Percentiles rank a stretch among this genome's conserved stretches.
phyloP scores from a whole-genome alignment of 768 basidiomycete genomes.

The Lentinula detonsa region DNA sequence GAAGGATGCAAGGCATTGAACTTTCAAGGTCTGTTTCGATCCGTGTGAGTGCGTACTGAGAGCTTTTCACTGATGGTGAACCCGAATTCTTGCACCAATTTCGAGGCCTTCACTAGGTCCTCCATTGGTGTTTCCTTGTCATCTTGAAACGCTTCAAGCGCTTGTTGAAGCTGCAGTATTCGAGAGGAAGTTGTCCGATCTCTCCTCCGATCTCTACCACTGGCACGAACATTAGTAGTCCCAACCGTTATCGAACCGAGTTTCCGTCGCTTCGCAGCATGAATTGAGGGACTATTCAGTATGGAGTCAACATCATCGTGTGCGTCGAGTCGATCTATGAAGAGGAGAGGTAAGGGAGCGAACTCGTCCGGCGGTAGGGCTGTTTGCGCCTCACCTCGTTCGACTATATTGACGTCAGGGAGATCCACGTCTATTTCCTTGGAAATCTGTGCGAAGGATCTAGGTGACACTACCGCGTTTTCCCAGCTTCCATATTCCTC shows the following conservation, averaged over 20 bases:
- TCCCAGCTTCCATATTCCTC: constrained; percentile 26
- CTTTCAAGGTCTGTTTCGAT: neutral
- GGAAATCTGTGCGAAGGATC: constrained; percentile 8
- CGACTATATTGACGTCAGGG: neutral
- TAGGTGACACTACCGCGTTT: constrained; percentile 13
- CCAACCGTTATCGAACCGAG: neutral
- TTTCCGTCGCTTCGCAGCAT: constrained; percentile 1
- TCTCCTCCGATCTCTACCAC: constrained; percentile 8
- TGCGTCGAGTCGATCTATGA: neutral
- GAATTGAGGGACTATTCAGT: neutral
- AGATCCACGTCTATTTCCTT: constrained; percentile 3
- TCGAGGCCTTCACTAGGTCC: constrained; percentile 42
- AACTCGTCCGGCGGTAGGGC: neutral
- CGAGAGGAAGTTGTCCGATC: constrained; percentile 33
- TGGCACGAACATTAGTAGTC: neutral
- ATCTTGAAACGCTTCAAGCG: constrained; percentile 34
- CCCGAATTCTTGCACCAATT: constrained; percentile 40
- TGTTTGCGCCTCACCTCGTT: neutral
- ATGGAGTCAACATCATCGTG: neutral
- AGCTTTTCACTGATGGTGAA: neutral
- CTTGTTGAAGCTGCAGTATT: constrained; percentile 37
- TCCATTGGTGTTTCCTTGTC: constrained; percentile 44
- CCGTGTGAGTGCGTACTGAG: neutral
- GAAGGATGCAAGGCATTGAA: neutral
- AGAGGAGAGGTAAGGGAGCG: neutral